A percentile compares a stretch with the other conserved stretches of the same genome.
phyloP scores from a whole-genome alignment of 106 monocot genomes.

The Xerophyta viscosa region DNA sequence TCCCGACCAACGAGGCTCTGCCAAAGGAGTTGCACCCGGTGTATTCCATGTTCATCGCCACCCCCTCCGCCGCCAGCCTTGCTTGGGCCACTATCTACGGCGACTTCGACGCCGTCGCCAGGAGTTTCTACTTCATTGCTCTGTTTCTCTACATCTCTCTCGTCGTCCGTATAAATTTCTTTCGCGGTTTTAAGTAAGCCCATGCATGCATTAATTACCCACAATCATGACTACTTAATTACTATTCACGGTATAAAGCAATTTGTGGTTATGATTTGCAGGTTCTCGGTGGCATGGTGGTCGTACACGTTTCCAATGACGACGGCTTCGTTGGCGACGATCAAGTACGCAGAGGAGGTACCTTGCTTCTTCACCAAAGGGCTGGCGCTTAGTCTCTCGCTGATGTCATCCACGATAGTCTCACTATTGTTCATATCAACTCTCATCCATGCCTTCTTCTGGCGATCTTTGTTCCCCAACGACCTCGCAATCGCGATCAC shows the following conservation, averaged over 20 bases:
- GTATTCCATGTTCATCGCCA: conserved; percentile 89
- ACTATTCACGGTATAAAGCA: too few relatives aligned
- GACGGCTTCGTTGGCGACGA: conserved; percentile 68
- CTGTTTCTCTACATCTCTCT: conserved; percentile 79
- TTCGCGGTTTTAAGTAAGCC: conserved; percentile 64
- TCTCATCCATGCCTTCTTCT: conserved; percentile 66
- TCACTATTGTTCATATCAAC: conserved; percentile 59
- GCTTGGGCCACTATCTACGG: conserved; percentile 74
- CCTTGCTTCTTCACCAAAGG: conserved; percentile 53
- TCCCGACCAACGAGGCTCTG: conserved; percentile 74
- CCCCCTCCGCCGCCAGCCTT: conserved; percentile 74
- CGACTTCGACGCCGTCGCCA: conserved; percentile 55
- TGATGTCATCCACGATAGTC: conserved; percentile 70
- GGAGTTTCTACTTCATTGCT: conserved; percentile 79
- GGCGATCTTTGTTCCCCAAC: conserved; percentile 72
- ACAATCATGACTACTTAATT: too few relatives aligned
- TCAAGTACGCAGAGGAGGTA: conserved; percentile 70
- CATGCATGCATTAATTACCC: too few relatives aligned
- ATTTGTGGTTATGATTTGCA: conserved; percentile 5
- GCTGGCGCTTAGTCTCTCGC: conserved; percentile 47
- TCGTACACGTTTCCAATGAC: conserved; percentile 96
- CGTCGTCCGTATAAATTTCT: conserved; percentile 87
- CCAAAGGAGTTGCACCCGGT: conserved; percentile 95
- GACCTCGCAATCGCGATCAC: conserved; percentile 90
- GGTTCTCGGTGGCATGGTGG: conserved; percentile 97